These are phyloP conservation scores for Neodidymelliopsis sp. DNA, from an alignment of 2,329 filamentous ascomycete species.

Conservation along the genomic window DNA sequence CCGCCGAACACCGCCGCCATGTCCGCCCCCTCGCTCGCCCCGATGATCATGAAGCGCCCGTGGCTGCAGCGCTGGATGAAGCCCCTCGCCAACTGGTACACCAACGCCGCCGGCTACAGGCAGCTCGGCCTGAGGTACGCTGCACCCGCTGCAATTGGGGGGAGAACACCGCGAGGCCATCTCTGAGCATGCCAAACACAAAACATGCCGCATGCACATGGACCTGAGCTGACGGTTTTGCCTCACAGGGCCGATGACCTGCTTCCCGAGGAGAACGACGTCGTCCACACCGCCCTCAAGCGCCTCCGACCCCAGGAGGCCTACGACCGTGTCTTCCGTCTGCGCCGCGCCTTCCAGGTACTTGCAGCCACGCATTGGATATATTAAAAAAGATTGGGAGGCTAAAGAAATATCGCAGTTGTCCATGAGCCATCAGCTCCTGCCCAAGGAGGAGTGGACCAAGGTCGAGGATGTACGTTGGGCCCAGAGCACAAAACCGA, in stretches of 20 bases:
- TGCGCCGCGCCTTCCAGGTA: slow-evolving; percentile 94
- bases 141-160: slow-evolving; percentile 1
- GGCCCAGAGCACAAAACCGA: neutral
- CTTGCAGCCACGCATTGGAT: slow-evolving; percentile 12
- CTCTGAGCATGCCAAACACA: too few species aligned
- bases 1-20: slow-evolving; percentile 56
- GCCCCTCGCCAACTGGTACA: slow-evolving; percentile 89
- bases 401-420: slow-evolving; percentile 58
- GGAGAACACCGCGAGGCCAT: neutral
- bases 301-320: slow-evolving; percentile 87
- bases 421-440: slow-evolving; percentile 70
- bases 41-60: slow-evolving; percentile 81
- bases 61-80: slow-evolving; percentile 82
- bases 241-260: slow-evolving; percentile 84
- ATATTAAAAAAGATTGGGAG: neutral
- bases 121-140: slow-evolving; percentile 87
- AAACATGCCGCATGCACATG: slow-evolving; percentile 5
- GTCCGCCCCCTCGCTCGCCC: slow-evolving; percentile 76
- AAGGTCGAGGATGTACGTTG: slow-evolving; percentile 68
- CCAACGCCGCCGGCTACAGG: slow-evolving; percentile 88
- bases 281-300: slow-evolving; percentile 85
- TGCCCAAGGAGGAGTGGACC: slow-evolving; percentile 71
- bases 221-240: slow-evolving; percentile 38
- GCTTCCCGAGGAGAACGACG: slow-evolving; percentile 89
- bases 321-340: slow-evolving; percentile 97